These are phyloP conservation scores for Exserohilum turcica DNA, from an alignment of 2,329 filamentous ascomycete species.

Conservation along the genomic window DNA sequence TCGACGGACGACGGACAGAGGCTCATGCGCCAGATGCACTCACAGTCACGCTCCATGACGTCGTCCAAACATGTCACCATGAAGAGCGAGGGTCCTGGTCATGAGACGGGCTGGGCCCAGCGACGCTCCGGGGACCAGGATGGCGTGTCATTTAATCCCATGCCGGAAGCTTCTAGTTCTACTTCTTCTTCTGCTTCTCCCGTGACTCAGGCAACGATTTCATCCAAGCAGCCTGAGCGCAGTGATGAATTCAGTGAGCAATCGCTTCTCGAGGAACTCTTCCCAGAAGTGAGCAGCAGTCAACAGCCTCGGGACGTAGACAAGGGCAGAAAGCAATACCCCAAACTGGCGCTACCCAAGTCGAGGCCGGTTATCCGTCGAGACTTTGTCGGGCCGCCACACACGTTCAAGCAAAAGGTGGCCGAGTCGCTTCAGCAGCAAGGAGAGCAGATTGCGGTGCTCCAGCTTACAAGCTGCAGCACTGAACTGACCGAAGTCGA, in stretches of 20 bases:
- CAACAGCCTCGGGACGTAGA: slow-evolving; percentile 20
- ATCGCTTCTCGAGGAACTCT: slow-evolving; percentile 57
- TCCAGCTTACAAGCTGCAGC: slow-evolving; percentile 62
- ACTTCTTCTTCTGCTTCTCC: no score
- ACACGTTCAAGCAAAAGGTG: slow-evolving; percentile 22
- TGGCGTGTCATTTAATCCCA: background rate
- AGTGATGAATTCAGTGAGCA: slow-evolving; percentile 27
- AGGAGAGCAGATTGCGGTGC: slow-evolving; percentile 46
- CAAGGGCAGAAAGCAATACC: slow-evolving; percentile 24
- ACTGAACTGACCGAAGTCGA: slow-evolving; percentile 66
- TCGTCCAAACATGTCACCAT: slow-evolving; percentile 13
- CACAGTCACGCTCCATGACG: slow-evolving; percentile 20
- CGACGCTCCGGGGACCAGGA: background rate
- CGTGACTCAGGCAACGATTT: background rate
- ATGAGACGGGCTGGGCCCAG: background rate
- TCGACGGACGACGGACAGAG: slow-evolving; percentile 11
- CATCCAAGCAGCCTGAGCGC: slow-evolving; percentile 4
- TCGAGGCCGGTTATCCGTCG: slow-evolving; percentile 16
- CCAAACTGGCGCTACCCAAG: slow-evolving; percentile 36
- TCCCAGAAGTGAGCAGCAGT: slow-evolving; percentile 54
- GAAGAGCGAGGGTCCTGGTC: background rate
- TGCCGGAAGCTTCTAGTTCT: background rate
- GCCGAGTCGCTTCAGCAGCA: slow-evolving; percentile 30
- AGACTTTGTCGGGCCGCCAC: slow-evolving; percentile 5
- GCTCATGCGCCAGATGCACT: slow-evolving; percentile 20